Evolutionary conservation across 768 basidiomycete species (phyloP).

Genomic region (Rhizopogon sp.): DNA sequence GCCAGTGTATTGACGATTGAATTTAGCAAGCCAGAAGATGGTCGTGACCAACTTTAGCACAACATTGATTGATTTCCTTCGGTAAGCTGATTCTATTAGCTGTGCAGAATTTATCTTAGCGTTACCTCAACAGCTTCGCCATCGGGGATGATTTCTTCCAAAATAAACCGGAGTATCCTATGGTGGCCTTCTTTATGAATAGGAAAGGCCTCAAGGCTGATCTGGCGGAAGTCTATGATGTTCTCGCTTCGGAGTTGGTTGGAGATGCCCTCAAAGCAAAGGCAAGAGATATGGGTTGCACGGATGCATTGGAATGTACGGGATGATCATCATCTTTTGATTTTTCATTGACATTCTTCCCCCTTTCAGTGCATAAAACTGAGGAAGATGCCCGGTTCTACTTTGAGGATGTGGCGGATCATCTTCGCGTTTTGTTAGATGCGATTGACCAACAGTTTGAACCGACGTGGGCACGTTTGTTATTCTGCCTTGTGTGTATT

Average conservation of each 20-base stretch:
- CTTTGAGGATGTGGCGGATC: slow-evolving; percentile 6
- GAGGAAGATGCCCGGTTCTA: not conserved
- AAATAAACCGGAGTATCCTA: not conserved
- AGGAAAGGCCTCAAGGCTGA: not conserved
- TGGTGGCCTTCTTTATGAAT: not conserved
- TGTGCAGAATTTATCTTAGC: not conserved
- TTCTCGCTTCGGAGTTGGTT: not conserved
- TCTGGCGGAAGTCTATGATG: not conserved
- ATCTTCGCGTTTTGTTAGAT: slow-evolving; percentile 7
- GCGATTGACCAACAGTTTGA: slow-evolving; percentile 11
- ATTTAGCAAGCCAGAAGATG: not conserved
- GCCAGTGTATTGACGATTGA: not conserved
- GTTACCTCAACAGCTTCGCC: not conserved
- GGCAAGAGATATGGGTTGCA: slow-evolving; percentile 1
- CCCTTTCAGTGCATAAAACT: not conserved
- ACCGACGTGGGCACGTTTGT: slow-evolving; percentile 6
- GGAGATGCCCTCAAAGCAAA: not conserved
- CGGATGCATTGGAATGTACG: not conserved
- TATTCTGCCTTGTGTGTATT: not conserved
- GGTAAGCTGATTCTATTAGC: slow-evolving; percentile 2
- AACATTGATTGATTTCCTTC: slow-evolving; percentile 12
- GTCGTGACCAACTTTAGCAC: slow-evolving; percentile 12
- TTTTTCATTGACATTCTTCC: not conserved
- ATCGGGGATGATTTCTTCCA: slow-evolving; percentile 12
- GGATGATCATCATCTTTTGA: not conserved